A percentile compares a stretch with the other conserved stretches of the same genome.
Evolutionary conservation across 2,329 filamentous ascomycete genomes (phyloP).

Genomic region (Apiospora malaysiana): DNA sequence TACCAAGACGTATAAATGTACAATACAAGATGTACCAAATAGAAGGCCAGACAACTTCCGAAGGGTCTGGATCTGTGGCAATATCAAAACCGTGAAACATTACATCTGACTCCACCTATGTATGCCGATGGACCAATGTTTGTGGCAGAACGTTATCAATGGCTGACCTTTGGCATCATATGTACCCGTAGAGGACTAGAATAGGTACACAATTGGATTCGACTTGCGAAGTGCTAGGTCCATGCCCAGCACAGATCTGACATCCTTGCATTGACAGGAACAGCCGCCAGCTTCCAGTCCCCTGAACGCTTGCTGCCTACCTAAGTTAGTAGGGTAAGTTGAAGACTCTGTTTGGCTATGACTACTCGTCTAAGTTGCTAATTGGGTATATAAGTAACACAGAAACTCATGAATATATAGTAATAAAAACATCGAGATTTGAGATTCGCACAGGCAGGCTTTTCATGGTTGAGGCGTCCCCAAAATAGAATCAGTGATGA

Average conservation of each 20-base stretch:
- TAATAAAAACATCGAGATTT: no score
- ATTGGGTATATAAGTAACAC: background rate
- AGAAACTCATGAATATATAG: no score
- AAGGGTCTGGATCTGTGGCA: background rate
- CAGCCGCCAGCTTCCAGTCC: background rate
- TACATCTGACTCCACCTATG: background rate
- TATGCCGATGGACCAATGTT: background rate
- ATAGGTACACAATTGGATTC: background rate
- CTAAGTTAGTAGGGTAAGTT: background rate
- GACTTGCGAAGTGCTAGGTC: background rate
- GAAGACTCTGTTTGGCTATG: no score
- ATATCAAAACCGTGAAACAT: background rate
- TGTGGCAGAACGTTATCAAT: background rate
- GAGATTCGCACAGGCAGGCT: background rate
- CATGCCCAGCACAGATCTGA: background rate
- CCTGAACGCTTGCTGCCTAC: background rate
- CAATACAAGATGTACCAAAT: conserved; percentile 20
- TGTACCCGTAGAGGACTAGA: background rate
- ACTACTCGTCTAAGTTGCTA: no score
- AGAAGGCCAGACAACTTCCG: background rate
- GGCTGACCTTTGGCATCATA: background rate
- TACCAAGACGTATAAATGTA: conserved; percentile 31
- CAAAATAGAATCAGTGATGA: conserved; percentile 14
- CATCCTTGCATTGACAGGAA: background rate
- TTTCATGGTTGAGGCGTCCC: background rate